Evolutionary conservation across 2,329 filamentous ascomycete genomes (phyloP), one percentile per base, ranked within the genome.

Genomic region (Pyrenochaeta sp.): DNA sequence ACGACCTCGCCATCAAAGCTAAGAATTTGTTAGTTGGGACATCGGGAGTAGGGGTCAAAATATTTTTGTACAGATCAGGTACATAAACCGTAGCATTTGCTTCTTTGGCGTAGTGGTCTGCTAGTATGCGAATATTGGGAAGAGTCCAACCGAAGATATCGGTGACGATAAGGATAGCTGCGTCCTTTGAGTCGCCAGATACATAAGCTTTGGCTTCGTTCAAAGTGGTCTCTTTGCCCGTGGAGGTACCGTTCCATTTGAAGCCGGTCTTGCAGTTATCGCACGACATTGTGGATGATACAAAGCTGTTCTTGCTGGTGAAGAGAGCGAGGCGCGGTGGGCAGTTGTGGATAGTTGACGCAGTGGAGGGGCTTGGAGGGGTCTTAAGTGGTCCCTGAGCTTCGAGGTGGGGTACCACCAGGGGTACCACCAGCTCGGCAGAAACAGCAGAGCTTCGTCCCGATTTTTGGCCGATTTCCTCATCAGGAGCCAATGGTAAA

Each of bases 61-160:
- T 22, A 24, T 70, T 64, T 61, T 19, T 19, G 19, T 19, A 77
- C 74, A 84, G 68, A 62, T 83, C 81, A 1, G 81, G 77, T 32
- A 83, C 67, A 65, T 82, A 83, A 61, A 75, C 75, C 49, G 79
- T 81, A 64, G 79, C 82, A 65, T 81, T 78, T 12, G 74, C 74
- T 58, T 76, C 73, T 36, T 78, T 75, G 30, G 82, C 81, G 64
- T 82, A 84, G 49, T 79, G 70, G 67, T 83, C 82, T 12, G 81
- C 81, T 13, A 83, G 71, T 3, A 84, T 64, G 32, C 81, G 77
- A 44, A 78, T 68, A 65, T 83, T 83, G 32, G 73, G 67, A 48
- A 83, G 77, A n/a, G 77, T 78, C 77, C 77, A 83, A 58, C 82
- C 82, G 58, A 82, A 83, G 68, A 84, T 74, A 73, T 71, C 70